A percentile compares a stretch with the other conserved stretches of the same genome.
These are phyloP conservation scores for Trichoderma gracile DNA, from an alignment of 2,329 filamentous ascomycete species.

Conservation along the genomic window DNA sequence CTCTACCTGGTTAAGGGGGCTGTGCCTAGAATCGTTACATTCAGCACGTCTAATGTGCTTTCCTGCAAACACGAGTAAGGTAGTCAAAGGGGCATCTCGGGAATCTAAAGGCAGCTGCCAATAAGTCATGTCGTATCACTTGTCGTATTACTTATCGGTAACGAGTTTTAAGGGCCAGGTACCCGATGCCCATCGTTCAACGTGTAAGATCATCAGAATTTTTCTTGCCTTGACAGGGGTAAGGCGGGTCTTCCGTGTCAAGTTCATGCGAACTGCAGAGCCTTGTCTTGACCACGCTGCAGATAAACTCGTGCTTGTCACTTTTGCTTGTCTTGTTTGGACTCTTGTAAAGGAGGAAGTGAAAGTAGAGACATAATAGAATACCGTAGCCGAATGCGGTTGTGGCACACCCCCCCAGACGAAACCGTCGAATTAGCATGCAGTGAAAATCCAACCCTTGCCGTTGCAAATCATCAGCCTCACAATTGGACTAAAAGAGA, in stretches of 20 bases:
- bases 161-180: not conserved
- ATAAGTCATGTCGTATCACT: too few species aligned
- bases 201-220: not conserved
- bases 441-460: not conserved
- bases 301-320: not conserved
- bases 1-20: too few species aligned
- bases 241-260: not conserved
- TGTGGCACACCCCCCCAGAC: not conserved
- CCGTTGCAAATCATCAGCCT: not conserved
- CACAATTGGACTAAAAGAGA: not conserved
- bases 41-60: too few species aligned
- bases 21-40: too few species aligned
- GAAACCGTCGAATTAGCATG: not conserved
- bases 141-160: too few species aligned
- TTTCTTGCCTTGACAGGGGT: not conserved
- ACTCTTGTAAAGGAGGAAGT: too few species aligned
- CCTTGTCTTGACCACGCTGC: not conserved
- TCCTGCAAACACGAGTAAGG: too few species aligned
- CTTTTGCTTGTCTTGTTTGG: not conserved
- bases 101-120: too few species aligned
- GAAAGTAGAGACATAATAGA: too few species aligned
- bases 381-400: not conserved
- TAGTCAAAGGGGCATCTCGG: too few species aligned
- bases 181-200: not conserved
- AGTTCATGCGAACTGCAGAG: too few species aligned